phyloP scores from a whole-genome alignment of 768 basidiomycete genomes.

The Scleroderma bovista region DNA sequence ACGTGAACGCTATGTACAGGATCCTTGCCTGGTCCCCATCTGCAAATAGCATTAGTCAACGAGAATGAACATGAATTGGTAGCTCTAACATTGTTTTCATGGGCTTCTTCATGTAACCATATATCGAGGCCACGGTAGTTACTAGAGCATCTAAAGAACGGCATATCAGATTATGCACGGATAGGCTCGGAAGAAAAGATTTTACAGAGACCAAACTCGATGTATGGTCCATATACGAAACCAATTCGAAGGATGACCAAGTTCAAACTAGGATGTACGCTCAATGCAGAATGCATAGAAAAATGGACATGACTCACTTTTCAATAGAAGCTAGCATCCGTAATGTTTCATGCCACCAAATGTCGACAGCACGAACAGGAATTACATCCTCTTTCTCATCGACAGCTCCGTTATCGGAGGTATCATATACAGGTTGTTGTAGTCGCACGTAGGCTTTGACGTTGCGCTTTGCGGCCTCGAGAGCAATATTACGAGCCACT shows the following conservation, averaged over 20 bases:
- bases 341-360: slow-evolving; percentile 87
- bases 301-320: slow-evolving; percentile 40
- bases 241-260: slow-evolving; percentile 74
- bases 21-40: slow-evolving; percentile 78
- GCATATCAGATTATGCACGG: slow-evolving; percentile 10
- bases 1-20: slow-evolving; percentile 72
- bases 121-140: slow-evolving; percentile 72
- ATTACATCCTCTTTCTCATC: slow-evolving; percentile 73
- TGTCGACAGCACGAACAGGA: slow-evolving; percentile 63
- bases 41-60: slow-evolving; percentile 23
- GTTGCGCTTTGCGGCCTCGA: slow-evolving; percentile 74
- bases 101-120: slow-evolving; percentile 76
- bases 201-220: slow-evolving; percentile 63
- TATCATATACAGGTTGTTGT: slow-evolving; percentile 76
- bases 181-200: slow-evolving; percentile 8
- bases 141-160: slow-evolving; percentile 52
- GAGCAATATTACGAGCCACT: slow-evolving; percentile 60
- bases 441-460: slow-evolving; percentile 77
- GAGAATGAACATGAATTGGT: background rate
- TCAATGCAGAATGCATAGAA: slow-evolving; percentile 6
- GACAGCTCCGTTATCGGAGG: slow-evolving; percentile 55
- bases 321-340: slow-evolving; percentile 69
- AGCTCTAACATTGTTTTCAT: slow-evolving; percentile 74
- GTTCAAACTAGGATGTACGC: slow-evolving; percentile 51
- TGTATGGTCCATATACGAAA: slow-evolving; percentile 78